Conservation (phyloP, 345 rosid species). For the Linum trigynum region DNA sequence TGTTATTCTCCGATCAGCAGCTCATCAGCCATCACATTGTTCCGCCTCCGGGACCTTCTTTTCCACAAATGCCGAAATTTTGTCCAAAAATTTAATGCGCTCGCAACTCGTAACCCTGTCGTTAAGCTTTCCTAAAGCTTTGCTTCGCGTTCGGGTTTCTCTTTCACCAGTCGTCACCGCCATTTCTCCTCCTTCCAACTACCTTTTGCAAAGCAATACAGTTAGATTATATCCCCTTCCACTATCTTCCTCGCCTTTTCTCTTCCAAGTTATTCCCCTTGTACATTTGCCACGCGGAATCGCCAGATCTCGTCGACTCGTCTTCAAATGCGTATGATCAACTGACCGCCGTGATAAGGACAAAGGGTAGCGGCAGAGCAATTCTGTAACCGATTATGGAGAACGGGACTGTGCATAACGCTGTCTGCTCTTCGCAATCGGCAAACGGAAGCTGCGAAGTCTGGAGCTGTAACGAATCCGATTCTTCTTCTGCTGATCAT, state of each 20-base stretch:
- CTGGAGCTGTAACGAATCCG: constrained; percentile 56
- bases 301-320: neutral
- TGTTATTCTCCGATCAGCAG: no score
- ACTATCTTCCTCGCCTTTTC: constrained; percentile 7
- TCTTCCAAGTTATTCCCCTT: constrained; percentile 7
- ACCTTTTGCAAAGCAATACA: neutral
- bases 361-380: no score
- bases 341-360: neutral
- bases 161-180: neutral
- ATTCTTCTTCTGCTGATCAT: constrained; percentile 71
- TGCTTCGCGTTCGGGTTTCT: neutral
- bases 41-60: no score
- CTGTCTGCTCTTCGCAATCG: constrained; percentile 58
- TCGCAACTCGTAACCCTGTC: neutral
- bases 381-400: constrained; percentile 16
- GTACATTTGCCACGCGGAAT: neutral
- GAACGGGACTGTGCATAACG: constrained; percentile 20
- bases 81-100: neutral
- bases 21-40: no score
- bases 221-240: neutral
- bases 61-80: neutral
- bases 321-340: constrained; percentile 9
- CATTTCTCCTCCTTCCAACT: neutral
- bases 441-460: constrained; percentile 59
- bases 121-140: neutral